Base-by-base conservation (phyloP, 2,329 filamentous ascomycete species). In the Ploettnerulaceae sp. region DNA sequence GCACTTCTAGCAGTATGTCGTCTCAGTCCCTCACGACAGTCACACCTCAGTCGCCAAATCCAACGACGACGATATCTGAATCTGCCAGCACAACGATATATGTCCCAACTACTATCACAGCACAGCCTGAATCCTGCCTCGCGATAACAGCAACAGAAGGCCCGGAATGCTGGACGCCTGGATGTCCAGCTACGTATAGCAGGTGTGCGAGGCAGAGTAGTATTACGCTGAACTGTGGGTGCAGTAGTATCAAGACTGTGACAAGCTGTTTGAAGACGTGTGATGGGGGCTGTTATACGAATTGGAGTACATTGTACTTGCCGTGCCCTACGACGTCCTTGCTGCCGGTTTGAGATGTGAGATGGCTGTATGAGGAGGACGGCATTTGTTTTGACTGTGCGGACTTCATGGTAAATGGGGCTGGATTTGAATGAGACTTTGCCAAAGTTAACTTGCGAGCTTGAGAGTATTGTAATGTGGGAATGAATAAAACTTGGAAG, bases 191-290 rank as follows among this genome's bases (percentile, higher is more conserved):
- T 3, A 45, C 21, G 24, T 40, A 52, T 43, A 53, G 42, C 24
- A 45, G 45, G 14, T 41, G 32, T 31, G 15, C 21, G 21, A 32
- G n/a, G 7, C 7, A 37, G 8, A 37, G 17, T n/a, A 43, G 34
- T 4, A 25, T 48, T 4, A 54, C 51, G 20, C 31, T 42, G 17
- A 44, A 33, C 5, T 58, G 56, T 48, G 40, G 48, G 3, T 58
- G 56, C 40, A 39, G 21, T 3, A 20, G 31, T 2, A 48, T 57
- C 5, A 22, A 7, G 11, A 48, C 40, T 8, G 47, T 40, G 14
- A 55, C 52, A 22, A 45, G 36, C 8, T 58, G 56, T 37, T 45
- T 32, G 33, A 55, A 28, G 33, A 45, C 11, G 2, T 57, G 56
- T 41, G 47, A 52, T 26, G 48, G 31, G 1, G 47, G 48, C 0